Evolutionary conservation across 768 basidiomycete species (phyloP).

Genomic region (Rhodotorula sphaerocarpa): DNA sequence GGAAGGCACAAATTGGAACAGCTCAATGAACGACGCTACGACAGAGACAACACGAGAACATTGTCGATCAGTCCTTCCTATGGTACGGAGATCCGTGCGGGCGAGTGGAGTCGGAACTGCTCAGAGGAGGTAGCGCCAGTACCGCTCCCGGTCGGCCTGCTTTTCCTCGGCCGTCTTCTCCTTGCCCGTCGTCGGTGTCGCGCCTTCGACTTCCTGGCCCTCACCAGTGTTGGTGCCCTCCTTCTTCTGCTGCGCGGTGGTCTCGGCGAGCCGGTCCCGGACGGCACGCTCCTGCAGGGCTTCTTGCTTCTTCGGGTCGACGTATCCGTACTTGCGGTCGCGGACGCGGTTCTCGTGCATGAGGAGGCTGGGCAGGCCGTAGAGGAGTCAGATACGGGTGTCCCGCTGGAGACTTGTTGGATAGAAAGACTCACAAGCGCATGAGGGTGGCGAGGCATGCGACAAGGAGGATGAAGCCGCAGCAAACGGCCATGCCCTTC

Average conservation of each 20-base stretch:
- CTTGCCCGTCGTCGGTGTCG: not conserved
- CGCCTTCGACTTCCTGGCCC: not conserved
- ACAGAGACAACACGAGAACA: no score
- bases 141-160: not conserved
- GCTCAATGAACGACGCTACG: no score
- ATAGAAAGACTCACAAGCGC: not conserved
- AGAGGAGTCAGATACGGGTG: not conserved
- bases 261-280: no score
- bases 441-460: not conserved
- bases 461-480: constrained; percentile 8
- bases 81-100: no score
- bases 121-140: not conserved
- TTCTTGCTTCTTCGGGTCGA: not conserved
- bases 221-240: not conserved
- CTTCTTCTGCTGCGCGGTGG: no score
- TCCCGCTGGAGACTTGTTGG: no score
- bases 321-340: constrained; percentile 1
- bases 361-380: not conserved
- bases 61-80: no score
- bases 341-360: not conserved
- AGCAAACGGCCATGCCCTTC: constrained; percentile 17
- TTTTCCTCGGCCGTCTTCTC: not conserved
- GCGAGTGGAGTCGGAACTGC: no score
- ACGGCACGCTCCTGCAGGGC: not conserved
- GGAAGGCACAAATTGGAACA: no score